phyloP scores from a whole-genome alignment of 1,139 yeast genomes.

The Nakaseomyces kungkrabaensis region DNA sequence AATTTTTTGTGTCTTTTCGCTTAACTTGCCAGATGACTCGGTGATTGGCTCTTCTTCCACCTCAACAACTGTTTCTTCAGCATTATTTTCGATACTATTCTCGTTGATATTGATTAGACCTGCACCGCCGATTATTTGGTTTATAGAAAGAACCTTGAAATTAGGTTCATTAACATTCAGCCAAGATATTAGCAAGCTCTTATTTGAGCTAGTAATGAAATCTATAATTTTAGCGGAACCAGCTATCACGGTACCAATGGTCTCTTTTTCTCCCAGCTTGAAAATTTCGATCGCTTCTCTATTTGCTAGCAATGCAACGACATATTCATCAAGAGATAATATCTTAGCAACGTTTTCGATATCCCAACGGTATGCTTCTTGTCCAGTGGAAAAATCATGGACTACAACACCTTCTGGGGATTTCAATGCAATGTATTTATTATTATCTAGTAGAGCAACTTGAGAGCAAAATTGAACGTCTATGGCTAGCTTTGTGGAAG shows the following conservation, averaged over 20 bases:
- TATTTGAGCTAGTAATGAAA: slow-evolving; percentile 10
- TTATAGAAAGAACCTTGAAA: slow-evolving; percentile 18
- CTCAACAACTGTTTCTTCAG: slow-evolving; percentile 1
- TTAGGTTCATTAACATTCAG: slow-evolving; percentile 29
- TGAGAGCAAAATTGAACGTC: slow-evolving; percentile 7
- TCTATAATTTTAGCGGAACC: slow-evolving; percentile 22
- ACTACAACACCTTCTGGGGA: slow-evolving; percentile 15
- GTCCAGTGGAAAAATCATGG: slow-evolving; percentile 7
- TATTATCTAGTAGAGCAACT: slow-evolving; percentile 12
- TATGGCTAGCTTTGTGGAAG: slow-evolving; percentile 19
- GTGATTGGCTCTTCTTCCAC: slow-evolving; percentile 1
- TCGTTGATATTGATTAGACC: slow-evolving; percentile 15
- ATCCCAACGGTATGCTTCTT: background rate
- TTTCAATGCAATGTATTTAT: slow-evolving; percentile 17
- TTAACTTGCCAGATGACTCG: slow-evolving; percentile 5
- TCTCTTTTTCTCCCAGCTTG: slow-evolving; percentile 10
- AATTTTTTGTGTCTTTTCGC: slow-evolving; percentile 11
- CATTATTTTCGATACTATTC: background rate
- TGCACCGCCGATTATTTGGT: slow-evolving; percentile 13
- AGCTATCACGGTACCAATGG: slow-evolving; percentile 14
- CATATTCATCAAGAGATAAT: slow-evolving; percentile 12
- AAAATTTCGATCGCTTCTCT: slow-evolving; percentile 15
- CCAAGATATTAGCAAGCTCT: slow-evolving; percentile 25
- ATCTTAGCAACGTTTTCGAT: slow-evolving; percentile 6
- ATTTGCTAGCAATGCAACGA: slow-evolving; percentile 15